Evolutionary conservation across 805 yeast genomes (phyloP).

Genomic region (Blastobotrys muscicola): DNA sequence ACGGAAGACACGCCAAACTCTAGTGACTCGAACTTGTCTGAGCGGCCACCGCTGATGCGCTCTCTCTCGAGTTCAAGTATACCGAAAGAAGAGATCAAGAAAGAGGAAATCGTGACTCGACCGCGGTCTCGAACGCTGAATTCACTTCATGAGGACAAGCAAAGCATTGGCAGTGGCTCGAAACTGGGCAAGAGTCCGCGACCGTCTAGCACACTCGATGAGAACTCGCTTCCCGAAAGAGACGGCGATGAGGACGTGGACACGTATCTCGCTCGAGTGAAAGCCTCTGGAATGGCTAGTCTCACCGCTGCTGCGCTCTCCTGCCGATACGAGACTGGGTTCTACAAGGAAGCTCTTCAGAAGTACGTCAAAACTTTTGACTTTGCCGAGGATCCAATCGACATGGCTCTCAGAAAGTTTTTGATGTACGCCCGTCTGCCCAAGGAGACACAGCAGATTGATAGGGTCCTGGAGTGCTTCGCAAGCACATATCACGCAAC

Average conservation of each 20-base stretch:
- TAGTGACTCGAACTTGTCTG: neutral
- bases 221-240: constrained; percentile 11
- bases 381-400: constrained; percentile 49
- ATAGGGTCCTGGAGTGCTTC: constrained; percentile 52
- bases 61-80: constrained; percentile 9
- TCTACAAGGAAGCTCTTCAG: constrained; percentile 23
- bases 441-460: constrained; percentile 68
- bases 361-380: constrained; percentile 33
- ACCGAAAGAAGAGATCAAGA: constrained; percentile 6
- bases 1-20: neutral
- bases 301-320: constrained; percentile 23
- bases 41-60: constrained; percentile 10
- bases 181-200: neutral
- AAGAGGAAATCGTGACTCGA: constrained; percentile 1
- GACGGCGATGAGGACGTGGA: constrained; percentile 25
- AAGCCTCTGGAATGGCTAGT: constrained; percentile 12
- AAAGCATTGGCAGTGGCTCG: too few relatives aligned
- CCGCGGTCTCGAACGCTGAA: constrained; percentile 16
- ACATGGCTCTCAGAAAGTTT: constrained; percentile 53
- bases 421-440: constrained; percentile 54
- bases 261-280: constrained; percentile 27
- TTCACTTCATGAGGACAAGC: constrained; percentile 7
- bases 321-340: constrained; percentile 23
- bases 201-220: constrained; percentile 7
- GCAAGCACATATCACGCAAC: constrained; percentile 41